These are phyloP conservation scores for Pyrus communis DNA, from an alignment of 306 rosid species.

Conservation along the genomic window DNA sequence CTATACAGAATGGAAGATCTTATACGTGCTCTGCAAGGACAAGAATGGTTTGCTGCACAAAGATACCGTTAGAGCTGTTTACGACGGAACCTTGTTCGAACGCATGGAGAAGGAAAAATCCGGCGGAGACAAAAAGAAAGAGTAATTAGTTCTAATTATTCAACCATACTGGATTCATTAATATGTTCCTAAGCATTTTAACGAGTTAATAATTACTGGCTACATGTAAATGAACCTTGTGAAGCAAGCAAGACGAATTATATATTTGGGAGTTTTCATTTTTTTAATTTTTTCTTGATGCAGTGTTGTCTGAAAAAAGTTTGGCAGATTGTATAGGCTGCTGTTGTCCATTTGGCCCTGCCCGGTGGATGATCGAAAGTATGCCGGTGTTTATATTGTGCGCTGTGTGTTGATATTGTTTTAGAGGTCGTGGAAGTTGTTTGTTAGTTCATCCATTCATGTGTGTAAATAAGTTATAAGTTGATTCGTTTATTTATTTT, in stretches of 20 bases:
- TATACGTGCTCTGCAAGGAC: constrained; percentile 69
- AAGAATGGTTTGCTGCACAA: constrained; percentile 53
- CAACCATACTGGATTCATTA: background rate
- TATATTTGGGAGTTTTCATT: background rate
- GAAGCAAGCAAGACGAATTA: background rate
- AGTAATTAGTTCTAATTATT: constrained; percentile 2
- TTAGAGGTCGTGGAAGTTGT: background rate
- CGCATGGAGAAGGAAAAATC: constrained; percentile 35
- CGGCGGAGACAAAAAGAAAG: constrained; percentile 22
- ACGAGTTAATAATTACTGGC: background rate
- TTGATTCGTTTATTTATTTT: background rate
- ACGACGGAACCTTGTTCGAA: constrained; percentile 80
- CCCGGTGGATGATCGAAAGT: background rate
- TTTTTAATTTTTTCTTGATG: background rate
- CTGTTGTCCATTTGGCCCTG: background rate
- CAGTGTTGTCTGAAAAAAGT: constrained; percentile 6
- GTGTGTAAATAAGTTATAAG: background rate
- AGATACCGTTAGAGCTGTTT: constrained; percentile 50
- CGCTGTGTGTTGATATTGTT: background rate
- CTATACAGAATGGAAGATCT: constrained; percentile 53
- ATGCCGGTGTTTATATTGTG: background rate
- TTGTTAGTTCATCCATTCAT: background rate
- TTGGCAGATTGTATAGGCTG: background rate
- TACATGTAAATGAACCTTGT: background rate
- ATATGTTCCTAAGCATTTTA: background rate